Conservation (phyloP, 495 filamentous ascomycete genomes). For the Penicillium roqueforti region DNA sequence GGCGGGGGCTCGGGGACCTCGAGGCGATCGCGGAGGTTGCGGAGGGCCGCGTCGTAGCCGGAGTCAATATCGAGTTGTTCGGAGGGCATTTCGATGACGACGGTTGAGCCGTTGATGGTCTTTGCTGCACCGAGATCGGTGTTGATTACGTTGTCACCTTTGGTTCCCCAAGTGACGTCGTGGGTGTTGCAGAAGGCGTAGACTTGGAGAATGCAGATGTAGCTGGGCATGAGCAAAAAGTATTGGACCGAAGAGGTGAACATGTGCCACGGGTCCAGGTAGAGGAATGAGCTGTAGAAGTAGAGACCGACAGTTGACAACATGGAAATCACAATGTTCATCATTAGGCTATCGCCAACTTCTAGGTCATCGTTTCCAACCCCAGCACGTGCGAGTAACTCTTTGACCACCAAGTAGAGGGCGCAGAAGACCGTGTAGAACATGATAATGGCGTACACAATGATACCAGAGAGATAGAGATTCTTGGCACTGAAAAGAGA, state of each 20-base stretch:
- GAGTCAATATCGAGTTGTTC: constrained; percentile 98
- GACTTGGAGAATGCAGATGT: constrained; percentile 96
- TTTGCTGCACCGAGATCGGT: constrained; percentile 86
- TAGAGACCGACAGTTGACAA: constrained; percentile 88
- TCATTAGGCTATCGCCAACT: constrained; percentile 83
- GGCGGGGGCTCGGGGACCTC: constrained; percentile 62
- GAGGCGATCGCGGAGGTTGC: constrained; percentile 90
- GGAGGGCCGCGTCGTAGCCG: constrained; percentile 94
- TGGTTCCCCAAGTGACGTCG: constrained; percentile 98
- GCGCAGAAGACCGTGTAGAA: constrained; percentile 85
- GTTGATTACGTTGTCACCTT: constrained; percentile 92
- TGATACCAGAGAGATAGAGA: constrained; percentile 82
- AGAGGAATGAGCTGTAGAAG: constrained; percentile 93
- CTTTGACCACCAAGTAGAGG: constrained; percentile 79
- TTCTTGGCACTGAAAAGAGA: constrained; percentile 61
- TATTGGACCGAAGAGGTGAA: constrained; percentile 92
- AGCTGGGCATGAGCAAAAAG: constrained; percentile 83
- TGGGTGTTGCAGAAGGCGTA: constrained; percentile 99
- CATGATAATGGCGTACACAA: constrained; percentile 92
- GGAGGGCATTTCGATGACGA: constrained; percentile 86
- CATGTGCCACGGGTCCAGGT: constrained; percentile 99
- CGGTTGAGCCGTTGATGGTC: constrained; percentile 62
- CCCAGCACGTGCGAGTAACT: constrained; percentile 56
- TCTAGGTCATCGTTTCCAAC: constrained; percentile 38
- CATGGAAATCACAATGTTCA: constrained; percentile 89